Base-by-base conservation (phyloP, 2,329 filamentous ascomycete species). In the Coccinonectria pachysandricola region DNA sequence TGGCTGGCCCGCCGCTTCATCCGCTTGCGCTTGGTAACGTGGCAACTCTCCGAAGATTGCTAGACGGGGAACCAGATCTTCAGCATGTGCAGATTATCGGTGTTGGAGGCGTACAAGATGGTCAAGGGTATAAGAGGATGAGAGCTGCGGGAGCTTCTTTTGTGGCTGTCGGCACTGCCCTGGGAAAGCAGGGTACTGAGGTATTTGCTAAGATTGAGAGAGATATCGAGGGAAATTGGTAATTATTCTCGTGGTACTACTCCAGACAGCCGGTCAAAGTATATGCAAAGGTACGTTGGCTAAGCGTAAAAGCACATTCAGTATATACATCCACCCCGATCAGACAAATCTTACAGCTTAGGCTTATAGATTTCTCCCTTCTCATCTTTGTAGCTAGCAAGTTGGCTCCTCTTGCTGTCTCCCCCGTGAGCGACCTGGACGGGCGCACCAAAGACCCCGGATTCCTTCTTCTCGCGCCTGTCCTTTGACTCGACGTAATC, bases 21-120 rank as follows among this genome's bases (percentile, higher is more conserved):
- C 75, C 79, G 0, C 56, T 88, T 1, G 76, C 80, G 0, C 52
- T 88, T 15, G 82, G 82, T 0, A 88, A 87, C 41, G 81, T 87
- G 16, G 61, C 60, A n/a, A 76, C 70, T 1, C 62, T 88, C n/a
- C 55, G 75, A 12, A 51, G 48, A 12, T 47, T 80, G 53, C 49
- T 87, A 10, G 69, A 77, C 37, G 50, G 54, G 17, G 43, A 62
- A 9, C 43, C 57, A 0, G 39, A 40, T 19, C 50, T 83, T 24
- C 51, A 51, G 7, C 57, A 65, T n/a, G 59, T 87, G 13, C 57
- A 59, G 10, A 60, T 87, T 15, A 73, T 87, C 29, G 82, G 82
- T 0, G 68, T 82, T 0, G 82, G 82, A 1, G 82, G 82, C 2
- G 81, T 87, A 2, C 57, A 64, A 13, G 77, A 86, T 46, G 57